Evolutionary conservation across 257 asterid genomes (phyloP), one percentile per base, ranked within the genome.

Genomic region (Rubia yunnanensis): DNA sequence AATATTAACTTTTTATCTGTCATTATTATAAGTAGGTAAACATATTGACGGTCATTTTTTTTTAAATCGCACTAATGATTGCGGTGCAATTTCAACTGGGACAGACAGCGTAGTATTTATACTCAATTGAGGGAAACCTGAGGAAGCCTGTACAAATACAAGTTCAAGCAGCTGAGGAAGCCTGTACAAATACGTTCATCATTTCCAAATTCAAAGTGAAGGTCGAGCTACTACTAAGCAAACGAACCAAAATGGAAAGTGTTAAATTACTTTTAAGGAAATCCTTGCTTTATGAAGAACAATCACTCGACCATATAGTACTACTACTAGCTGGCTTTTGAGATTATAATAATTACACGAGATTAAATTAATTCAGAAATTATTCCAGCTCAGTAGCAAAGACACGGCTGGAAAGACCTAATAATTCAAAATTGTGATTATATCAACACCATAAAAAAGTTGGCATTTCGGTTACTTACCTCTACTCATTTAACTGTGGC

Each of bases 401-500:
- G 28, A 7, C 59, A 64, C 70, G 23, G 39, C 53, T 70, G 70
- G 64, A 67, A 4, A 27, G 44, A n/a, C 44, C 44, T 60, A 58
- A 65, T 66, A 3, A 66, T 71, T 75, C 70, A 56, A 62, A 71
- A 23, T 28, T 31, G 53, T 61, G 11, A 62, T 70, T 34, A 64
- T 23, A 56, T 27, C 13, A 23, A 23, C 11, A 6, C 11, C 41
- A 35, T 35, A 31, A 10, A 54, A 66, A 75, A 75, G 56, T 57
- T 55, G n/a, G 50, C 55, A 66, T 56, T 24, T 70, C 46, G n/a
- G n/a, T n/a, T n/a, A n/a, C n/a, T n/a, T n/a, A n/a, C n/a, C n/a
- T n/a, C n/a, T n/a, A n/a, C n/a, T n/a, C n/a, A n/a, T n/a, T n/a
- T n/a, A n/a, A n/a, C n/a, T n/a, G n/a, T n/a, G n/a, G n/a, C n/a